phyloP scores from a whole-genome alignment of 2,329 filamentous ascomycete species.

The Thelonectria blattea region DNA sequence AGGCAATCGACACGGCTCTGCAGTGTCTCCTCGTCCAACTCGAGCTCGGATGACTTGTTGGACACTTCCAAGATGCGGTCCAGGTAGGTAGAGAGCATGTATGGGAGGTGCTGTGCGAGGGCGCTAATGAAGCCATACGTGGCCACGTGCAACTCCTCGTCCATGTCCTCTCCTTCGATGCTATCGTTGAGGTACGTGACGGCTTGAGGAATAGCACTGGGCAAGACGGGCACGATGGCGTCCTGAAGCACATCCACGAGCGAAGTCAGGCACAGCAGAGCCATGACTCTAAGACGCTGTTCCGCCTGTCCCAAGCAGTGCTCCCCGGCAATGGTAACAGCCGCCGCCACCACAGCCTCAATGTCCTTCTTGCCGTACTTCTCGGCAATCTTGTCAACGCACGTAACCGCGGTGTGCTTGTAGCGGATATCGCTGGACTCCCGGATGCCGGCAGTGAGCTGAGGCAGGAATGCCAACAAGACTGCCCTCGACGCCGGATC shows the following conservation, averaged over 20 bases:
- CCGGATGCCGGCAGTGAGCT: conserved; percentile 77
- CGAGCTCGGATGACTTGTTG: conserved; percentile 70
- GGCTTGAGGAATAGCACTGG: conserved; percentile 73
- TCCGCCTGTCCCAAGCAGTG: conserved; percentile 79
- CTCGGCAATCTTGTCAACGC: conserved; percentile 90
- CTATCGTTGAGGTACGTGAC: conserved; percentile 74
- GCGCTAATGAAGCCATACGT: conserved; percentile 80
- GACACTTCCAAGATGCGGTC: conserved; percentile 75
- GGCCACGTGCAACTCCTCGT: conserved; percentile 77
- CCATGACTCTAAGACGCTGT: conserved; percentile 76
- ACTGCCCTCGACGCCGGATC: conserved; percentile 72
- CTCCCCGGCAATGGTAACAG: conserved; percentile 76
- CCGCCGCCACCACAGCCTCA: conserved; percentile 75
- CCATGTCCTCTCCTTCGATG: conserved; percentile 57
- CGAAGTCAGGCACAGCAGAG: conserved; percentile 87
- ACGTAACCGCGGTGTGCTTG: conserved; percentile 85
- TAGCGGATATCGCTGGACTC: conserved; percentile 75
- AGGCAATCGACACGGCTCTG: conserved; percentile 73
- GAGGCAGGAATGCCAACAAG: conserved; percentile 79
- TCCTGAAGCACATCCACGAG: conserved; percentile 88
- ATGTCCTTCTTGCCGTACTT: conserved; percentile 94
- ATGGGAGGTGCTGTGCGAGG: conserved; percentile 82
- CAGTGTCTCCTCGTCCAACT: conserved; percentile 65
- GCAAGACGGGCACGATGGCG: conserved; percentile 82
- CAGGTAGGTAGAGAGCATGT: conserved; percentile 83